These are phyloP conservation scores for Penicillium sp. DNA, from an alignment of 2,329 filamentous ascomycete genomes.

Conservation along the genomic window DNA sequence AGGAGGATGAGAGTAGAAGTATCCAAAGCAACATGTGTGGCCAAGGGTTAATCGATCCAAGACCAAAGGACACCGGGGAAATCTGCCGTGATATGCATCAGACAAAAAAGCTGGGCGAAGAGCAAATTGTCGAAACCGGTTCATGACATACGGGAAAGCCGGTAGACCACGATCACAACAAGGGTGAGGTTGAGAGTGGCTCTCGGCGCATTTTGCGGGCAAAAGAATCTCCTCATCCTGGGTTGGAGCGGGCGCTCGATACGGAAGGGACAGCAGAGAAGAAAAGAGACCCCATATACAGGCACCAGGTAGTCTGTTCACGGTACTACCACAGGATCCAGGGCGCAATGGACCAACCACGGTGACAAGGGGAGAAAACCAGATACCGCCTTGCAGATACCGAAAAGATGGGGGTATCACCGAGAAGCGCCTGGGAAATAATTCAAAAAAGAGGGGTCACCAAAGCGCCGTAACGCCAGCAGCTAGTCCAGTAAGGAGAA, in stretches of 20 bases:
- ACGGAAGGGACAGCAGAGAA: background rate
- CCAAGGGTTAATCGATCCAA: slow-evolving; percentile 6
- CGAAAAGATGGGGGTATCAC: slow-evolving; percentile 19
- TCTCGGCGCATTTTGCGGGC: slow-evolving; percentile 2
- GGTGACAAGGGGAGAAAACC: slow-evolving; percentile 13
- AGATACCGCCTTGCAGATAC: slow-evolving; percentile 21
- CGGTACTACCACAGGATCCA: background rate
- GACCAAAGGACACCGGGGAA: slow-evolving; percentile 10
- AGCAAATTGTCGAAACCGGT: background rate
- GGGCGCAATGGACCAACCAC: background rate
- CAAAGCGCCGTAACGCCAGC: slow-evolving; percentile 28
- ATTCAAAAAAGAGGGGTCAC: slow-evolving; percentile 17
- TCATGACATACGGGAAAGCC: slow-evolving; percentile 10
- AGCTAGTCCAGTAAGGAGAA: slow-evolving; percentile 24
- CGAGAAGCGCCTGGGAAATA: slow-evolving; percentile 27
- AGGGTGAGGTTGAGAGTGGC: slow-evolving; percentile 6
- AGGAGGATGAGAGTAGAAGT: slow-evolving; percentile 3
- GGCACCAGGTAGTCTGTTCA: slow-evolving; percentile 1
- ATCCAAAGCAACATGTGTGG: slow-evolving; percentile 5
- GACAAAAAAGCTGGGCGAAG: slow-evolving; percentile 12
- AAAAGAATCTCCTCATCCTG: background rate
- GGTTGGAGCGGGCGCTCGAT: background rate
- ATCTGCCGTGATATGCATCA: slow-evolving; percentile 25
- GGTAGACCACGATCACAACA: background rate
- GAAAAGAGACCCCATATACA: slow-evolving; percentile 5